Conservation (phyloP, 176 grass and related monocot genomes). For the Tillandsia leiboldiana region DNA sequence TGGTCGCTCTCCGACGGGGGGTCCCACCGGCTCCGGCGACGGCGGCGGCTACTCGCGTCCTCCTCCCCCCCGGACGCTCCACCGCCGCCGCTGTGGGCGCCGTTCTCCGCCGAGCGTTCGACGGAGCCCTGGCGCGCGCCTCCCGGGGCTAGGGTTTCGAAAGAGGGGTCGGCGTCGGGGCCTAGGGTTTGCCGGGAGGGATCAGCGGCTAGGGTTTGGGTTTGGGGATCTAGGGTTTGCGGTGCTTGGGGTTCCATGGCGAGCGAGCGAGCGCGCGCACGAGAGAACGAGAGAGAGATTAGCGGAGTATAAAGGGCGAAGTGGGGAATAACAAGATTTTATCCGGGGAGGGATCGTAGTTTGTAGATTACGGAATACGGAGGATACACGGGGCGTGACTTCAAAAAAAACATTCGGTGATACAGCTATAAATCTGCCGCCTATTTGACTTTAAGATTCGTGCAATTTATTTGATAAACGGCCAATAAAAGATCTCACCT, state of each 20-base stretch:
- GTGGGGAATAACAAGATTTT: too few relatives aligned
- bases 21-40: not conserved
- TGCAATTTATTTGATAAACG: too few relatives aligned
- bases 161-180: constrained; percentile 1
- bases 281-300: too few relatives aligned
- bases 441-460: too few relatives aligned
- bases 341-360: too few relatives aligned
- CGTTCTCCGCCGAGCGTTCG: constrained; percentile 18
- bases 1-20: constrained; percentile 15
- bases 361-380: too few relatives aligned
- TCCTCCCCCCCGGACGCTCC: constrained; percentile 7
- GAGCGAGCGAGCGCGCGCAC: too few relatives aligned
- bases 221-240: not conserved
- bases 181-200: constrained; percentile 10
- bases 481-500: too few relatives aligned
- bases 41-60: not conserved
- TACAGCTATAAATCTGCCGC: too few relatives aligned
- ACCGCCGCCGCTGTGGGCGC: constrained; percentile 17
- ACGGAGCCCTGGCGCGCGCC: constrained; percentile 3
- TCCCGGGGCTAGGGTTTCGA: constrained; percentile 37
- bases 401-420: too few relatives aligned
- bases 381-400: too few relatives aligned
- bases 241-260: not conserved
- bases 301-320: too few relatives aligned
- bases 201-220: constrained; percentile 15